phyloP scores from a whole-genome alignment of 2,329 filamentous ascomycete genomes.

The Ceratocystis alfenasii region DNA sequence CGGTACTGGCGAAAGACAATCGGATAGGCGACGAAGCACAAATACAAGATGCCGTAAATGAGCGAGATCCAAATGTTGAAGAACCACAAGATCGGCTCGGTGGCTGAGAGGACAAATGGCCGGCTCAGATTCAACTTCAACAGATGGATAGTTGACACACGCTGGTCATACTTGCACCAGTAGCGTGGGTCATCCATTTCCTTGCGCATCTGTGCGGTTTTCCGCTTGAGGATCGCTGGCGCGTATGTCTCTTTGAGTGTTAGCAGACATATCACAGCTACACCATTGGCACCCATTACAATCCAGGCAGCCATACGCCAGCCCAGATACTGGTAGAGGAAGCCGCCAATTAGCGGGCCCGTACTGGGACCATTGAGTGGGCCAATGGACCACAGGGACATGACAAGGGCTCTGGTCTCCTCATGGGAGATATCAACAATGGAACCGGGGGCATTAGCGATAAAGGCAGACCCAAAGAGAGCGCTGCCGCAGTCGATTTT shows the following conservation, averaged over 20 bases:
- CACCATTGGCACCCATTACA: constrained; percentile 57
- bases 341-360: constrained; percentile 53
- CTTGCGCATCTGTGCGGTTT: constrained; percentile 51
- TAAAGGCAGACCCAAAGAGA: constrained; percentile 65
- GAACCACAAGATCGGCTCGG: constrained; percentile 69
- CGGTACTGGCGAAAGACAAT: constrained; percentile 65
- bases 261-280: constrained; percentile 46
- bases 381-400: constrained; percentile 72
- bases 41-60: constrained; percentile 75
- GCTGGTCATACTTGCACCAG: constrained; percentile 72
- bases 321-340: constrained; percentile 55
- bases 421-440: constrained; percentile 74
- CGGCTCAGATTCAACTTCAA: constrained; percentile 64
- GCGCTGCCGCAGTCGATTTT: constrained; percentile 32
- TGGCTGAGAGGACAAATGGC: constrained; percentile 64
- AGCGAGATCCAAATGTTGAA: constrained; percentile 65
- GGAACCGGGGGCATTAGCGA: constrained; percentile 71
- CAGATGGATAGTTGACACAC: constrained; percentile 49
- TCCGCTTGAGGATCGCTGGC: constrained; percentile 55
- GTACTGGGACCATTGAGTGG: constrained; percentile 61
- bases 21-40: constrained; percentile 84
- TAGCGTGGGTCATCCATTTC: constrained; percentile 59
- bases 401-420: constrained; percentile 67
- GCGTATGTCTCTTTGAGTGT: constrained; percentile 64
- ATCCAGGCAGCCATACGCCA: constrained; percentile 88